Conservation (phyloP, 2,329 filamentous ascomycete species). For the Epichloe festucae region DNA sequence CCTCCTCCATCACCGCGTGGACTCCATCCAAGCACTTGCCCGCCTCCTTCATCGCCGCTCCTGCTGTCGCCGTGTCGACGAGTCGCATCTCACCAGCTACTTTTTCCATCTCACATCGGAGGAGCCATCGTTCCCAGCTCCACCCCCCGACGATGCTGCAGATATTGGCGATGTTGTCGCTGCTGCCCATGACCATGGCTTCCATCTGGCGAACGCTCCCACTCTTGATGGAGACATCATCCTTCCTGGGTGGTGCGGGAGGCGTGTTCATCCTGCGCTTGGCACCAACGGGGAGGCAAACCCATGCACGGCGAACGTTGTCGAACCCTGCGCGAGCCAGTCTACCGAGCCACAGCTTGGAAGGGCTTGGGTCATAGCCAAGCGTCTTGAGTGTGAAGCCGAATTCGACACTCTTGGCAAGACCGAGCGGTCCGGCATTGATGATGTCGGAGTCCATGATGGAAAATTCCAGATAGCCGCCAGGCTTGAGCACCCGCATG, state of each 20-base stretch:
- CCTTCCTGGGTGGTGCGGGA: constrained; percentile 19
- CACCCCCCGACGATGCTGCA: constrained; percentile 75
- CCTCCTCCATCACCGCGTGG: constrained; percentile 50
- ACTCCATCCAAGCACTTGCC: constrained; percentile 48
- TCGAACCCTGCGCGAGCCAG: constrained; percentile 64
- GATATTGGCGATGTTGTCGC: constrained; percentile 58
- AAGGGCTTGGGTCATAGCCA: constrained; percentile 78
- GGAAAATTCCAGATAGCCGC: constrained; percentile 83
- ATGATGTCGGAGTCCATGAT: constrained; percentile 84
- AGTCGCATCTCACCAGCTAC: constrained; percentile 51
- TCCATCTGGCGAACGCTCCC: constrained; percentile 41
- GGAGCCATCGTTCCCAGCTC: constrained; percentile 93
- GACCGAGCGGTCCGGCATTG: constrained; percentile 65
- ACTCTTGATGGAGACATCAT: constrained; percentile 26
- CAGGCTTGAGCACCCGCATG: constrained; percentile 81
- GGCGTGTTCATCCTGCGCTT: constrained; percentile 19
- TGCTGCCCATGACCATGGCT: constrained; percentile 52
- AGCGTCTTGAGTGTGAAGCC: constrained; percentile 78
- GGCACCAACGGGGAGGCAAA: constrained; percentile 71
- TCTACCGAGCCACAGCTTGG: constrained; percentile 65
- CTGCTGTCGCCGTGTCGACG: constrained; percentile 37
- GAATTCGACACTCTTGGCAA: constrained; percentile 83
- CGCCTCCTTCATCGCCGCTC: constrained; percentile 39
- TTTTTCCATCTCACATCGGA: constrained; percentile 77
- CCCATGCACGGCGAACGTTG: constrained; percentile 75